Base-by-base conservation (phyloP, 768 basidiomycete genomes). In the Boletus rufocinnamomeus region DNA sequence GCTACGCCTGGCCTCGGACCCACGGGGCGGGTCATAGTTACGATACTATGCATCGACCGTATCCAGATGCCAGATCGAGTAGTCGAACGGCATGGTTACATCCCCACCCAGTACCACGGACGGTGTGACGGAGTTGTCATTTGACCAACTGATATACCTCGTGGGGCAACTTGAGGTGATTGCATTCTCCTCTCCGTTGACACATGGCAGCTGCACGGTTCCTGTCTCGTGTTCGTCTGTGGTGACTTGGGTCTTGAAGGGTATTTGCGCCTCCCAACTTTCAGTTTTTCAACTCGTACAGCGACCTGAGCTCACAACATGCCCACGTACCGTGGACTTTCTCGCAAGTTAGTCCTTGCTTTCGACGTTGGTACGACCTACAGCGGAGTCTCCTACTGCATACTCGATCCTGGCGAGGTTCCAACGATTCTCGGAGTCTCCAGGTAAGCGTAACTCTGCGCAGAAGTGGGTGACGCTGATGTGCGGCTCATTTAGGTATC, bases 291-390 rank as follows among this genome's bases (percentile, higher is more conserved):
- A 8, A 21, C 37, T 49, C 25, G n/a, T 34, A 50, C 43, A 38
- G 25, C 9, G 35, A 54, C 35, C 25, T 44, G 25, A 52, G 6
- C 34, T 8, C 40, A 23, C 57, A 61, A 21, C 57, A 75, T 75
- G 75, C 6, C 63, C 4, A 51, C 69, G 1, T 82, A 76, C 59
- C 52, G 63, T 19, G 81, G 81, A 3, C 57, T 55, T 0, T 60
- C 63, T n/a, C 73, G 79, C 60, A 80, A 79, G 54, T 57, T 80
- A 2, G 75, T 80, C 0, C 61, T 80, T 14, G 78, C 77, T 11
- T 76, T 80, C 40, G 79, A 80, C 59, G 72, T 79, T 2, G 78
- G 78, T 17, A 78, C 78, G 0, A 80, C 78, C 2, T 80, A 70
- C 50, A 79, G 76, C 35, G 79, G 79, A 0, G 70, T 77, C 32